Evolutionary conservation across 2,329 filamentous ascomycete genomes (phyloP), one percentile per base, ranked within the genome.

Genomic region (Macroventuria anomochaeta): DNA sequence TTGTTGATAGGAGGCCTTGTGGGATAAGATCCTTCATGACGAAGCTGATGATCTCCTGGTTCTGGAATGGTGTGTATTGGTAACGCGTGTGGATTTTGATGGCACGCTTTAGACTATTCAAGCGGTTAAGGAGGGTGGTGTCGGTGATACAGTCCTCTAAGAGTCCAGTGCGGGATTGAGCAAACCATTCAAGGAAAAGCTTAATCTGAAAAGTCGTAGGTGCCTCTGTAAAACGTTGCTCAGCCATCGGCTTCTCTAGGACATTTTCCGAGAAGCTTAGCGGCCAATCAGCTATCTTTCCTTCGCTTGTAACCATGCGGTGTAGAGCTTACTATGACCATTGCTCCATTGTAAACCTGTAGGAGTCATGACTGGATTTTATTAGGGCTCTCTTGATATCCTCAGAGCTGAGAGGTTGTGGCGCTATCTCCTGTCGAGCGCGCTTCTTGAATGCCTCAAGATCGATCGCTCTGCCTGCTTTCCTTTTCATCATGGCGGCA

Each of bases 101-200:
- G 8, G 32, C 43, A 26, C 44, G 26, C 50, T 61, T 61, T 3
- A 61, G 52, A 15, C 26, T 21, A 1, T 17, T 20, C 1, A 61
- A 31, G 21, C 47, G 40, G 21, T 57, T 60, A 5, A 12, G 12
- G 15, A 55, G 0, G 7, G 51, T 60, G 3, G 31, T 41, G 17
- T 57, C 47, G 1, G 39, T 60, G 6, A 60, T 46, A 5, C 41
- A 48, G 5, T 60, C 57, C n/a, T 57, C 54, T 5, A 60, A 34
- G 7, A 42, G n/a, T 7, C 53, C 50, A 13, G 41, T 55, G 8
- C 53, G 38, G 11, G 23, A 42, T 28, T 31, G 21, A 8, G 40
- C 46, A 25, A 57, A 44, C 57, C 39, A 59, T 7, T n/a, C 5
- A 10, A 59, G 51, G 31, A 21, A 47, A n/a, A 57, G 12, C 36